Conservation (phyloP, 345 rosid species). For the Lenwebbia sp. region DNA sequence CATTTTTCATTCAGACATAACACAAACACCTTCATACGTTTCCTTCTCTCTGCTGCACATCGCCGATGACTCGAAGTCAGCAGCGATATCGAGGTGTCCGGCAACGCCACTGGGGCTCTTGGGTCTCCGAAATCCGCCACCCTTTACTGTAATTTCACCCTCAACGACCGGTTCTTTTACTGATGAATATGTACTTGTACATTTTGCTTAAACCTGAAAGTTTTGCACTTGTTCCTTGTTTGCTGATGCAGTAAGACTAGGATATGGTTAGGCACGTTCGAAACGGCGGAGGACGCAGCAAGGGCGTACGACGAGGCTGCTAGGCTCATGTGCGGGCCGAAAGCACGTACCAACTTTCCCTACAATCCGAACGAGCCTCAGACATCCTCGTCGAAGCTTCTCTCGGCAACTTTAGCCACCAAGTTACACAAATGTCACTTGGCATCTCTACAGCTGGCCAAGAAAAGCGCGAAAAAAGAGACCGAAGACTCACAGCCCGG, state of each 20-base stretch:
- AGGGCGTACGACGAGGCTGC: slow-evolving; percentile 78
- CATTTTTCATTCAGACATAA: slow-evolving; percentile 9
- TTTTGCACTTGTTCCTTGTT: background rate
- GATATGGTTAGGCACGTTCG: slow-evolving; percentile 76
- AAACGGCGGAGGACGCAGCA: slow-evolving; percentile 75
- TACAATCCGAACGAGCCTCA: slow-evolving; percentile 44
- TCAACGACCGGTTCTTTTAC: background rate
- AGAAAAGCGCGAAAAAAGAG: slow-evolving; percentile 18
- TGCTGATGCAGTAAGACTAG: slow-evolving; percentile 49
- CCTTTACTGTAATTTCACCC: slow-evolving; percentile 41
- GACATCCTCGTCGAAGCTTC: slow-evolving; percentile 42
- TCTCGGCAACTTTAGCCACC: slow-evolving; percentile 55
- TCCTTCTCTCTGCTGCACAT: background rate
- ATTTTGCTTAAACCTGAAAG: background rate
- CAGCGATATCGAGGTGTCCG: slow-evolving; percentile 70
- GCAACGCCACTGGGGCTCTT: slow-evolving; percentile 77
- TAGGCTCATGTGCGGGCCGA: slow-evolving; percentile 59
- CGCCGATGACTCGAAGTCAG: slow-evolving; percentile 43
- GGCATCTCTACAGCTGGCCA: slow-evolving; percentile 40
- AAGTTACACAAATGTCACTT: slow-evolving; percentile 58
- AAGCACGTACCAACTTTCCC: slow-evolving; percentile 55
- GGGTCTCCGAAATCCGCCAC: slow-evolving; percentile 84
- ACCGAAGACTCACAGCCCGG: slow-evolving; percentile 2
- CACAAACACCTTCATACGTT: slow-evolving; percentile 3
- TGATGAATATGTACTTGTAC: background rate